Evolutionary conservation across 495 filamentous ascomycete genomes (phyloP).

Genomic region (Astrocystis sublimbata): DNA sequence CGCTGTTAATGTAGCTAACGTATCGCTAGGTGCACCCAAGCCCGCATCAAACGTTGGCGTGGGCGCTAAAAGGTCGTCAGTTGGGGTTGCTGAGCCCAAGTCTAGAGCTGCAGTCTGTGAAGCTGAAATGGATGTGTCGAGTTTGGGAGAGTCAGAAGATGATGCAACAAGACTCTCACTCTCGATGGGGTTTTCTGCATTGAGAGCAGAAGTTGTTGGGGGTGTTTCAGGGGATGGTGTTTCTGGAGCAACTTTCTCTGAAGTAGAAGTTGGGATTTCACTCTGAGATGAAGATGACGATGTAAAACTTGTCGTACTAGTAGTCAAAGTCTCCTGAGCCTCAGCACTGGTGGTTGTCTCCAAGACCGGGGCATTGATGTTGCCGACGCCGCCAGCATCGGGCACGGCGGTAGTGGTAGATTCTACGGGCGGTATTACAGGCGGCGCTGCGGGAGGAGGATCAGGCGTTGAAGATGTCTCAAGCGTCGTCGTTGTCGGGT

Average conservation of each 20-base stretch:
- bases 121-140: not conserved
- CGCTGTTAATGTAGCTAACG: slow-evolving; percentile 1
- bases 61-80: slow-evolving; percentile 3
- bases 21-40: not conserved
- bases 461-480: not conserved
- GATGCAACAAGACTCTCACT: not conserved
- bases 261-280: not conserved
- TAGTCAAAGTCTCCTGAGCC: slow-evolving; percentile 16
- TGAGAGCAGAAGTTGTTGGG: slow-evolving; percentile 3
- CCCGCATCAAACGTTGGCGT: slow-evolving; percentile 6
- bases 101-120: not conserved
- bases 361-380: not conserved
- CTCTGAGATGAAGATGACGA: slow-evolving; percentile 20
- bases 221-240: not conserved
- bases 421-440: not conserved
- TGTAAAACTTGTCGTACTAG: slow-evolving; percentile 16
- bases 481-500: no score
- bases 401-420: not conserved
- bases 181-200: no score
- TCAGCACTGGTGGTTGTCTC: not conserved
- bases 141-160: not conserved
- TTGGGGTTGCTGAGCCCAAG: not conserved
- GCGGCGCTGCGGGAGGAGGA: no score
- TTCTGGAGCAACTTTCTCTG: not conserved
- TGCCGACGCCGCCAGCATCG: no score